Evolutionary conservation across 1,284 basidiomycete genomes (phyloP).

Genomic region (Apiotrichum siamense): DNA sequence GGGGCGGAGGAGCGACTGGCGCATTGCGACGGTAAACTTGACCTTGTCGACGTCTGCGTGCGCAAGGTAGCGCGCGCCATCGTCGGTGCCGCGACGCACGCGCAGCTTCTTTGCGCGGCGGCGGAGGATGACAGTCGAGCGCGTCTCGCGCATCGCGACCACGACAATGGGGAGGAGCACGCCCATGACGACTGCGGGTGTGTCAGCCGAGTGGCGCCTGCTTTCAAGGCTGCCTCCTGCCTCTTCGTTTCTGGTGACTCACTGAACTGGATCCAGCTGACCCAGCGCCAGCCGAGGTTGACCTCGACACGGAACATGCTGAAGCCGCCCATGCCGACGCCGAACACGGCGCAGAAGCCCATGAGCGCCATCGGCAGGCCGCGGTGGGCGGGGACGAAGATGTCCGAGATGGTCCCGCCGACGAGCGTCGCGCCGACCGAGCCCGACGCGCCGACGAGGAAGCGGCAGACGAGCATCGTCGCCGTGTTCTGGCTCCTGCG

Average conservation of each 20-base stretch:
- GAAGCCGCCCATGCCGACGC: conserved; percentile 60
- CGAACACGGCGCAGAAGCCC: conserved; percentile 54
- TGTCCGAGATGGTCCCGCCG: conserved; percentile 70
- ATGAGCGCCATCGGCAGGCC: conserved; percentile 47
- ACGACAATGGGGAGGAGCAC: conserved; percentile 30
- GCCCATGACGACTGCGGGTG: conserved; percentile 21
- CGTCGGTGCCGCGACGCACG: conserved; percentile 31
- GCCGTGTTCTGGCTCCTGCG: conserved; percentile 60
- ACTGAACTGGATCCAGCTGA: conserved; percentile 67
- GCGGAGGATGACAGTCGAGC: conserved; percentile 41
- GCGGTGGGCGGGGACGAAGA: conserved; percentile 45
- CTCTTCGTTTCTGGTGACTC: not conserved
- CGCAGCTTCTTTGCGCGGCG: conserved; percentile 33
- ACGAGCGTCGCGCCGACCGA: conserved; percentile 64
- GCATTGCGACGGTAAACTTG: conserved; percentile 33
- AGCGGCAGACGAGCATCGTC: conserved; percentile 61
- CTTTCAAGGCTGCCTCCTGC: too few species aligned
- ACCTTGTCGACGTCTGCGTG: conserved; percentile 42
- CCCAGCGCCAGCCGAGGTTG: conserved; percentile 67
- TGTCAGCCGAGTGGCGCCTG: too few species aligned
- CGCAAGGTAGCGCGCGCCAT: conserved; percentile 41
- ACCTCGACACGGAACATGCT: conserved; percentile 61
- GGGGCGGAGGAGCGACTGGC: conserved; percentile 30
- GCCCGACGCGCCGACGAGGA: conserved; percentile 60
- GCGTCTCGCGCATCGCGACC: conserved; percentile 42